Evolutionary conservation across 1,284 basidiomycete genomes (phyloP), one percentile per base, ranked within the genome.

Genomic region (Irpex sp.): DNA sequence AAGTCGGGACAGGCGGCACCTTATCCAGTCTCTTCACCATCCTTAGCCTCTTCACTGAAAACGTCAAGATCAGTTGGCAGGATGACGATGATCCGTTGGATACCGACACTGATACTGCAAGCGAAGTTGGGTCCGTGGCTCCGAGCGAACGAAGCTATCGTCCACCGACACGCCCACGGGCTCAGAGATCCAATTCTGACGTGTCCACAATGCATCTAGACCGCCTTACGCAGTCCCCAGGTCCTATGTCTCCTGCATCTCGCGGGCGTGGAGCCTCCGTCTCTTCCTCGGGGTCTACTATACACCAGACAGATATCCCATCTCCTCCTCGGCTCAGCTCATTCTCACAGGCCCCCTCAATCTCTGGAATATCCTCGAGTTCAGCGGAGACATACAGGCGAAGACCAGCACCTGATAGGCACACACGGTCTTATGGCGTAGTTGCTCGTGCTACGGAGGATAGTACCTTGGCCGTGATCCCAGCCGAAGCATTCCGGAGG

Each of bases 401-500:
- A 60, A 55, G 65, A 47, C 66, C 17, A 65, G 67, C 37, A 36
- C 63, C 65, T 26, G 58, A 11, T 5, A 56, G 59, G 5, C 68
- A 69, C 8, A 68, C 65, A 6, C 69, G 74, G 37, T 83, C 84
- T 69, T 82, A 85, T 68, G 89, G 89, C 5, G 84, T 89, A 2
- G 87, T 98, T 37, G 96, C 96, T 11, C 83, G 96, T 36, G 97
- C 97, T 2, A 92, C 91, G 1, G 91, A 93, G 61, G 97, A 99
- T 73, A 95, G 94, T 3, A 98, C 97, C 0, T 80, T 99, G 6
- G 97, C 97, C n/a, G 97, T 99, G 13, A 98, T 99, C 62, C 97
- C 97, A 4, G 96, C 97, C 1, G 95, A 98, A 74, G 97, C 97
- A 3, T 99, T 99, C 79, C 85, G 90, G 66, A 81, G 94, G 55